These are phyloP conservation scores for Reutealis trisperma DNA, from an alignment of 345 rosid species.

Conservation along the genomic window DNA sequence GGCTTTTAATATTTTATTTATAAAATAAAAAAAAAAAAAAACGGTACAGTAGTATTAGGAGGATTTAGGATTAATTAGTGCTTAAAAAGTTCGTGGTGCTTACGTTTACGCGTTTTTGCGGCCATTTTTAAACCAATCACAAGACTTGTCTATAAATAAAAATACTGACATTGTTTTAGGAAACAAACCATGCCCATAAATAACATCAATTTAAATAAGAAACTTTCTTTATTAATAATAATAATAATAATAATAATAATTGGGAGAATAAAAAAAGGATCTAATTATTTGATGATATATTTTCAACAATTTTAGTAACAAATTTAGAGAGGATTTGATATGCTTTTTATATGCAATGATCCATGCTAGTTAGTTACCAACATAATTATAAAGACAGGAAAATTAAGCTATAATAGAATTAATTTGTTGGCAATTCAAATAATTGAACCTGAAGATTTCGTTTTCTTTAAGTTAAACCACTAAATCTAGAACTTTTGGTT, in stretches of 20 bases:
- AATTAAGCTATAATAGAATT: background rate
- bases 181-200: slow-evolving; percentile 18
- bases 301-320: background rate
- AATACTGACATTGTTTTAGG: slow-evolving; percentile 12
- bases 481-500: background rate
- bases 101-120: slow-evolving; percentile 29
- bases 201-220: background rate
- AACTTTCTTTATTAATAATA: background rate
- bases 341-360: background rate
- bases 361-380: background rate
- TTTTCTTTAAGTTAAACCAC: slow-evolving; percentile 11
- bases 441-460: slow-evolving; percentile 15
- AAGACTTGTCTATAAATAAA: background rate
- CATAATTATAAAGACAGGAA: slow-evolving; percentile 1
- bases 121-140: slow-evolving; percentile 7
- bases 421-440: background rate
- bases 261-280: background rate
- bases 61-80: background rate
- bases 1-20: too few relatives aligned
- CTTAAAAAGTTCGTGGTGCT: slow-evolving; percentile 12
- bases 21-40: too few relatives aligned
- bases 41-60: too few relatives aligned
- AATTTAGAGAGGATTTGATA: background rate
- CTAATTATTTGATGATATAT: background rate
- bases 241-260: too few relatives aligned